These are phyloP conservation scores for Pleurotus pulmonarius DNA, from an alignment of 768 basidiomycete species.

Conservation along the genomic window DNA sequence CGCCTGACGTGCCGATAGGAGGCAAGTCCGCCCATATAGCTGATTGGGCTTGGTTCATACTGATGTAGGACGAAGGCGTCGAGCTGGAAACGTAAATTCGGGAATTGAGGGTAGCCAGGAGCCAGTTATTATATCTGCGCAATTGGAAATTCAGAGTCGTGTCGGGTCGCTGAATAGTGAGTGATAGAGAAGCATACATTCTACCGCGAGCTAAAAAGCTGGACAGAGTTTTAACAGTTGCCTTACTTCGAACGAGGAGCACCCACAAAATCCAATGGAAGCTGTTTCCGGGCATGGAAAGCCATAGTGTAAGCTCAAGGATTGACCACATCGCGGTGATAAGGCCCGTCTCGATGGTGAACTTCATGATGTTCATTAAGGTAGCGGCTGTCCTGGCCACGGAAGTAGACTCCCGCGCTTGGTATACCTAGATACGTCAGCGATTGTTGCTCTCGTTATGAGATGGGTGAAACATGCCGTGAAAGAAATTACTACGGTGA, in stretches of 20 bases:
- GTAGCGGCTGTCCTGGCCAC: not conserved
- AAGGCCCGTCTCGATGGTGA: constrained; percentile 11
- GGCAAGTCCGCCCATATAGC: not conserved
- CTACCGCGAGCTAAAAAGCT: not conserved
- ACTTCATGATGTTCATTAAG: not conserved
- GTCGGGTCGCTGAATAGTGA: too few species aligned
- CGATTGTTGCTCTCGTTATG: not conserved
- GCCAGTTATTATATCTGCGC: constrained; percentile 5
- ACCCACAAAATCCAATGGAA: constrained; percentile 10
- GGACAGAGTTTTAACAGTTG: not conserved
- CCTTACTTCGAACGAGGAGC: too few species aligned
- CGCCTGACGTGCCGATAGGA: too few species aligned
- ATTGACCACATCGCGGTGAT: constrained; percentile 8
- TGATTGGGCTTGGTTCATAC: not conserved
- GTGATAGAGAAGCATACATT: too few species aligned
- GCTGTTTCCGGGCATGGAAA: constrained; percentile 8
- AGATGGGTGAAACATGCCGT: constrained; percentile 6
- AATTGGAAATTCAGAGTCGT: not conserved
- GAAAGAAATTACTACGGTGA: constrained; percentile 9
- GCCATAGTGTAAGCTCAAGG: constrained; percentile 8
- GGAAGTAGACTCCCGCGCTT: not conserved
- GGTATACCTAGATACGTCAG: not conserved
- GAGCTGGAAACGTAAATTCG: not conserved
- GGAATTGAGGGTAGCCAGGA: constrained; percentile 9
- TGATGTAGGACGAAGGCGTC: not conserved